phyloP scores from a whole-genome alignment of 352 stramenopile species.

The Phytophthora agathidicida region DNA sequence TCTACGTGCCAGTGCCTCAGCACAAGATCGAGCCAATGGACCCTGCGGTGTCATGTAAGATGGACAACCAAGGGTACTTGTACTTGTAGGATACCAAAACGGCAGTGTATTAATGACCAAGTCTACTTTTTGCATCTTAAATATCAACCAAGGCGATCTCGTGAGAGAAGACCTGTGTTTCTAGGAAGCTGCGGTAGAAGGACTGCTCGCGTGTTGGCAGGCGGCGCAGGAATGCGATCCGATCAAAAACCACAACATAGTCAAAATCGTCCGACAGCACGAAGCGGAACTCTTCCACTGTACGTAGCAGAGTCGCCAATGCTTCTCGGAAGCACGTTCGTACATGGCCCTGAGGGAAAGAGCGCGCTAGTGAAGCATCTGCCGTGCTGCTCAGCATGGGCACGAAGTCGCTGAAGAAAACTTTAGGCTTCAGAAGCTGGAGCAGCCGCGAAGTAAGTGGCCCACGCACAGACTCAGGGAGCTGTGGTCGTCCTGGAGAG shows the following conservation, averaged over 20 bases:
- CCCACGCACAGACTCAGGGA: constrained; percentile 52
- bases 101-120: constrained; percentile 25
- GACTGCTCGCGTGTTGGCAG: constrained; percentile 55
- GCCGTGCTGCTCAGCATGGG: constrained; percentile 55
- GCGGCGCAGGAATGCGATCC: constrained; percentile 64
- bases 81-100: constrained; percentile 31
- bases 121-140: constrained; percentile 36
- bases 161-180: constrained; percentile 89
- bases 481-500: constrained; percentile 37
- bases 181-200: constrained; percentile 83
- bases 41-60: constrained; percentile 43
- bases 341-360: constrained; percentile 66
- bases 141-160: constrained; percentile 74
- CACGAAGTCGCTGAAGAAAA: constrained; percentile 82
- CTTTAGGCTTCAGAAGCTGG: constrained; percentile 71
- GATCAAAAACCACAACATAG: constrained; percentile 88
- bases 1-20: constrained; percentile 9
- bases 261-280: constrained; percentile 89
- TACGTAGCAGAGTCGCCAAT: constrained; percentile 56
- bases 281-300: constrained; percentile 81
- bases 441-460: constrained; percentile 56
- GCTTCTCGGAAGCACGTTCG: constrained; percentile 63
- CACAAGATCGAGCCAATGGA: constrained; percentile 31
- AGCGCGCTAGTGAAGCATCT: constrained; percentile 27
- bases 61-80: not conserved